A percentile compares a stretch with the other conserved stretches of the same genome.
phyloP scores from a whole-genome alignment of 768 basidiomycete species.

The Lentinula guzmanii region DNA sequence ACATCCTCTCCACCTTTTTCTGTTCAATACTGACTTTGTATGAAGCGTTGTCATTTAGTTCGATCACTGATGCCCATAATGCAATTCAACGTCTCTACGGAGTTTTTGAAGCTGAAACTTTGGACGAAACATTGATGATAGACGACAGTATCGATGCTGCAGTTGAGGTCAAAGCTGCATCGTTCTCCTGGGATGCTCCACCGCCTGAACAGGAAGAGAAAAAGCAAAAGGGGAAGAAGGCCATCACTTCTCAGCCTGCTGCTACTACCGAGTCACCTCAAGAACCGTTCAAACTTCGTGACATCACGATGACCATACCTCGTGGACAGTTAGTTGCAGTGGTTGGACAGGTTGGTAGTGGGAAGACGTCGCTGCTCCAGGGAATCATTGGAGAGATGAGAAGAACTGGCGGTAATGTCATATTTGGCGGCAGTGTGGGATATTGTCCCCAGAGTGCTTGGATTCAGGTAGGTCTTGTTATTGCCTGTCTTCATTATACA shows the following conservation, averaged over 20 bases:
- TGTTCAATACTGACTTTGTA: constrained; percentile 9
- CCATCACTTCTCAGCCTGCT: not conserved
- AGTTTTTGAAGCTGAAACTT: constrained; percentile 80
- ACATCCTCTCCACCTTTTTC: not conserved
- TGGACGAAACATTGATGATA: constrained; percentile 50
- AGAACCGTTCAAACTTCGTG: constrained; percentile 55
- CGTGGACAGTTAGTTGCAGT: constrained; percentile 78
- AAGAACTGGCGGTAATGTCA: constrained; percentile 54
- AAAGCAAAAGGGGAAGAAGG: constrained; percentile 26
- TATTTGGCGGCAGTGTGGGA: constrained; percentile 70
- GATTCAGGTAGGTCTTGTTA: constrained; percentile 56
- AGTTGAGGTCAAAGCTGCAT: constrained; percentile 58
- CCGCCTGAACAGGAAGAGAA: constrained; percentile 41
- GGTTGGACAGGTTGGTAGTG: constrained; percentile 75
- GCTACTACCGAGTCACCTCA: constrained; percentile 18
- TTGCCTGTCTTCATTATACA: not conserved
- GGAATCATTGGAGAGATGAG: constrained; percentile 84
- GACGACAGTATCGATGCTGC: constrained; percentile 58
- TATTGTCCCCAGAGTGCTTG: constrained; percentile 88
- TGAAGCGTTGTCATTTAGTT: constrained; percentile 59
- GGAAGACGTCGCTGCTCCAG: constrained; percentile 67
- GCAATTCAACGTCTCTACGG: constrained; percentile 71
- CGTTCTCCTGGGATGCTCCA: constrained; percentile 85
- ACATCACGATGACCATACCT: constrained; percentile 64
- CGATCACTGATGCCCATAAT: constrained; percentile 82